Evolutionary conservation across 1,284 basidiomycete genomes (phyloP), one percentile per base, ranked within the genome.

Genomic region (Pyrrhoderma noxium): DNA sequence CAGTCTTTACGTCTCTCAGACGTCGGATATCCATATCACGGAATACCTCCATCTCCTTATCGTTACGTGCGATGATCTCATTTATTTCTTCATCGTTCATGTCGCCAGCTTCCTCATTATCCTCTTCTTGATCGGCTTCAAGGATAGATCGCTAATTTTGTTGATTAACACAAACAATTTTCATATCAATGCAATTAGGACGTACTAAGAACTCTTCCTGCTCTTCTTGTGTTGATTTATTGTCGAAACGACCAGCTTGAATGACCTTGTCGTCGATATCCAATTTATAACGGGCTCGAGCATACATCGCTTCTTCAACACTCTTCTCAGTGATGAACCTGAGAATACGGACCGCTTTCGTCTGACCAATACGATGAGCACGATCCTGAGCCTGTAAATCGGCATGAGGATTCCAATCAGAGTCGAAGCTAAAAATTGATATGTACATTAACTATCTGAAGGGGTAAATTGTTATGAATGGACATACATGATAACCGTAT

Each of bases 221-320:
- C 67, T 99, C 96, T 65, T 96, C 94, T 56, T 92, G 89, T 1
- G 93, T 96, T 16, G 94, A 96, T 69, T 97, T 95, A 70, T 99
- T 96, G 69, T 99, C 96, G 74, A 98, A 99, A 54, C 93, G 92
- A 77, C 95, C 95, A 48, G 95, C 95, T 72, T 97, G 93, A 62
- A 97, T 96, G 70, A 99, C 94, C 70, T 99, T 99, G 73, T 96
- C 94, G 67, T 99, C 96, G 64, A 99, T 96, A 64, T 97, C 95
- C 47, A 99, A 85, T 76, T 99, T 99, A 69, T 85, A 91, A 57
- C 93, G 85, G 2, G 96, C 96, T 58, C 93, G 82, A 44, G 90
- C 88, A 59, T 96, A 85, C 77, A 98, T 97, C 8, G 93, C 91
- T 71, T 99, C 95, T 68, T 99, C 96, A 14, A 99, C 93, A 59